These are phyloP conservation scores for Flaveria sonorensis DNA, from an alignment of 129 eudicot genomes.

Conservation along the genomic window DNA sequence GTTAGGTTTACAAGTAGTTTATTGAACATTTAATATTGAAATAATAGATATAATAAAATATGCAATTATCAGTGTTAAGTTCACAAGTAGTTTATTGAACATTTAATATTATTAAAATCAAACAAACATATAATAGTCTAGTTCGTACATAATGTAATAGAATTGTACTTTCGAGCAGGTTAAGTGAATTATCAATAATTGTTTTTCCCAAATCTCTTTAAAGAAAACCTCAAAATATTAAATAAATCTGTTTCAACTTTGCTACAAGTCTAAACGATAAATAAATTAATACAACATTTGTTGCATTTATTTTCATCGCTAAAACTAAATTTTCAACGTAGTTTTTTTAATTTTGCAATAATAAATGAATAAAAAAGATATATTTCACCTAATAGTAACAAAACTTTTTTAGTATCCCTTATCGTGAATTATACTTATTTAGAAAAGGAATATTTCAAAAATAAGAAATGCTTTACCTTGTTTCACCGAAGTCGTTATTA, in stretches of 20 bases:
- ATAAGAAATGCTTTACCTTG: too few species aligned
- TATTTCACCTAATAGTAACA: too few species aligned
- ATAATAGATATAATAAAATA: slow-evolving; percentile 7
- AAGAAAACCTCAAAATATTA: background rate
- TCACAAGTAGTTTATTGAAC: background rate
- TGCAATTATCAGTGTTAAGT: background rate
- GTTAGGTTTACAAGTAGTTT: slow-evolving; percentile 4
- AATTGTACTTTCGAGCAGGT: slow-evolving; percentile 27
- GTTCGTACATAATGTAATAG: slow-evolving; percentile 24
- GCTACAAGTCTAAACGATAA: background rate
- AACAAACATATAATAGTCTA: background rate
- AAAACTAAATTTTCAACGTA: too few species aligned
- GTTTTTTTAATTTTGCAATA: too few species aligned
- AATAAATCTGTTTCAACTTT: background rate
- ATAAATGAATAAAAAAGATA: too few species aligned
- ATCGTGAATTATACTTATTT: too few species aligned
- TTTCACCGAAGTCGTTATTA: too few species aligned
- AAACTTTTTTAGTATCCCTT: too few species aligned
- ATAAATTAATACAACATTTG: background rate
- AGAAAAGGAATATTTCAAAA: too few species aligned
- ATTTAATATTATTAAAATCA: slow-evolving; percentile 1
- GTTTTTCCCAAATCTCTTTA: background rate
- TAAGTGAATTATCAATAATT: slow-evolving; percentile 27
- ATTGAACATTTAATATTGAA: background rate
- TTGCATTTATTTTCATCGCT: background rate